These are phyloP conservation scores for Carnegiea gigantea DNA, from an alignment of 179 eudicot genomes.

Conservation along the genomic window DNA sequence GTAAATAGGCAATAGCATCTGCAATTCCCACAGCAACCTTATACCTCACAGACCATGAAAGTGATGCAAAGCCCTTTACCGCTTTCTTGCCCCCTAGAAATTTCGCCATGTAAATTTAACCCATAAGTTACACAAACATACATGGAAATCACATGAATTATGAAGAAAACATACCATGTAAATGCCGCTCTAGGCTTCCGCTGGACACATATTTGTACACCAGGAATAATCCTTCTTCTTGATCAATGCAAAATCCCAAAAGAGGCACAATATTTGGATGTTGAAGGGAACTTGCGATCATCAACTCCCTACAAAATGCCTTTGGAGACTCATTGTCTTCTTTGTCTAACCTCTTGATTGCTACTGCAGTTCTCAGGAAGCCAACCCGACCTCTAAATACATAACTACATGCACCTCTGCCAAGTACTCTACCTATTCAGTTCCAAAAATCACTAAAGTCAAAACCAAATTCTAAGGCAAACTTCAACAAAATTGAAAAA, in stretches of 20 bases:
- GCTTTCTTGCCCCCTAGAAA: conserved; percentile 66
- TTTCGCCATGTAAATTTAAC: conserved; percentile 7
- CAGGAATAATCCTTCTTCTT: conserved; percentile 87
- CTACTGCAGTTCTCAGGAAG: conserved; percentile 67
- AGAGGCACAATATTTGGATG: conserved; percentile 85
- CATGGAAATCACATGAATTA: not conserved
- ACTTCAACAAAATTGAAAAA: not conserved
- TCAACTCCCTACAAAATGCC: conserved; percentile 92
- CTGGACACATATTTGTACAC: conserved; percentile 92
- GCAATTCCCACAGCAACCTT: conserved; percentile 89
- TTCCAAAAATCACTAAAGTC: conserved; percentile 19
- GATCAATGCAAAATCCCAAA: conserved; percentile 88
- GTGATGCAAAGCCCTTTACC: conserved; percentile 64
- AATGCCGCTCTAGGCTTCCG: conserved; percentile 86
- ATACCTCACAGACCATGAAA: conserved; percentile 85
- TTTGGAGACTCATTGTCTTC: conserved; percentile 86
- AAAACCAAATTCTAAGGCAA: conserved; percentile 8
- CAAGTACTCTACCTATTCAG: conserved; percentile 82
- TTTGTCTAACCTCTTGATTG: conserved; percentile 83
- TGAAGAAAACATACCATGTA: conserved; percentile 63
- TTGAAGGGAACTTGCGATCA: conserved; percentile 92
- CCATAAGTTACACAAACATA: conserved; percentile 5
- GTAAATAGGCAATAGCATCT: conserved; percentile 81
- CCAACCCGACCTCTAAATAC: conserved; percentile 92
- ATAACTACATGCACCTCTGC: conserved; percentile 96